Evolutionary conservation across 768 basidiomycete genomes (phyloP).

Genomic region (Leccinellum luteum): DNA sequence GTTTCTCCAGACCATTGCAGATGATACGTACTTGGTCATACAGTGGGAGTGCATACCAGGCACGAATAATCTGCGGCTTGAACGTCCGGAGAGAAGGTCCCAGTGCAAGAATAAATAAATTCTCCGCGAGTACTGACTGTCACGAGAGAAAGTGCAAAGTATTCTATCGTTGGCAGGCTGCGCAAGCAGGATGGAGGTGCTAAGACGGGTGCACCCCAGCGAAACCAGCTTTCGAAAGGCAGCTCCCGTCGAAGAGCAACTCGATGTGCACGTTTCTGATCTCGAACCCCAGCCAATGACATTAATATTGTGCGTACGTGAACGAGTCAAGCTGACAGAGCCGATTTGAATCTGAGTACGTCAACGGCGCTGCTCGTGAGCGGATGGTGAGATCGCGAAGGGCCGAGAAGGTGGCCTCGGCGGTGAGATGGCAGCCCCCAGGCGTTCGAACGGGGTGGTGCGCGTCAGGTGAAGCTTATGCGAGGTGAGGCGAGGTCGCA

Average conservation of each 20-base stretch:
- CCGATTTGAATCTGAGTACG: slow-evolving; percentile 22
- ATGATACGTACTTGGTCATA: slow-evolving; percentile 32
- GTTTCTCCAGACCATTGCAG: slow-evolving; percentile 31
- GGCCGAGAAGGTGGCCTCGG: slow-evolving; percentile 4
- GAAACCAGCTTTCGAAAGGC: slow-evolving; percentile 34
- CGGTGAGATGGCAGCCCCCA: slow-evolving; percentile 29
- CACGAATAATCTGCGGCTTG: slow-evolving; percentile 37
- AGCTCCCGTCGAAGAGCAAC: slow-evolving; percentile 24
- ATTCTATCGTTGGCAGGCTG: slow-evolving; percentile 28
- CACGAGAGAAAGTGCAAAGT: slow-evolving; percentile 36
- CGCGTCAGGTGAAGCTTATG: slow-evolving; percentile 36
- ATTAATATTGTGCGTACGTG: slow-evolving; percentile 32
- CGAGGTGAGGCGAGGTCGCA: too few species aligned
- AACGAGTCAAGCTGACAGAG: slow-evolving; percentile 34
- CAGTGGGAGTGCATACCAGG: slow-evolving; percentile 31
- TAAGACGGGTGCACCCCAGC: slow-evolving; percentile 34
- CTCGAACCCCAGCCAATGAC: slow-evolving; percentile 36
- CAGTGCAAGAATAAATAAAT: slow-evolving; percentile 33
- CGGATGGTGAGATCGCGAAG: slow-evolving; percentile 32
- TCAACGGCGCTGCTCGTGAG: slow-evolving; percentile 38
- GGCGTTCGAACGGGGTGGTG: slow-evolving; percentile 27
- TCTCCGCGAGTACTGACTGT: slow-evolving; percentile 31
- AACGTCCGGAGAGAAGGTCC: slow-evolving; percentile 30
- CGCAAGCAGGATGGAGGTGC: slow-evolving; percentile 28
- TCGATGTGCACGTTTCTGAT: slow-evolving; percentile 34